Percentiles rank a stretch among this genome's conserved stretches.
These are phyloP conservation scores for Nigrograna mackinnonii DNA, from an alignment of 2,329 filamentous ascomycete species.

Conservation along the genomic window DNA sequence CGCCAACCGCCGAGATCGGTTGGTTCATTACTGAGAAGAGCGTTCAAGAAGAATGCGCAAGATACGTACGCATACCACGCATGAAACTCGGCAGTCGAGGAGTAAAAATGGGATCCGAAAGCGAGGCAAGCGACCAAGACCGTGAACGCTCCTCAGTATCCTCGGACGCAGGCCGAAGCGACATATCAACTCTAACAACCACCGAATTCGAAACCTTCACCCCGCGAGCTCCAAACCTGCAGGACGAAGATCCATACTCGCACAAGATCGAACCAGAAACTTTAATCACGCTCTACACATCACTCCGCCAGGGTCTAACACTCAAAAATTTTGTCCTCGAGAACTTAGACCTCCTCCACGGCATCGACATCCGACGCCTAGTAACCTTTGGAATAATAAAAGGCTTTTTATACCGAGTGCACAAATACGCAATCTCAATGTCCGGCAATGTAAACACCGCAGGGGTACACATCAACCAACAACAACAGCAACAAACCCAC, in stretches of 20 bases:
- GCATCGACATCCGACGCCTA: constrained; percentile 85
- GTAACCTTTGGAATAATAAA: constrained; percentile 97
- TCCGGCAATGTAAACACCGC: background rate
- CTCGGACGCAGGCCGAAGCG: constrained; percentile 23
- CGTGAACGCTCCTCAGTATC: constrained; percentile 24
- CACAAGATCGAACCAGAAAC: constrained; percentile 31
- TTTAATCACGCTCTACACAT: constrained; percentile 82
- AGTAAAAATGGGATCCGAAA: constrained; percentile 19
- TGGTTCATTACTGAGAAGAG: constrained; percentile 76
- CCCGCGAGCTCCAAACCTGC: constrained; percentile 9
- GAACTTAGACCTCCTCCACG: constrained; percentile 71
- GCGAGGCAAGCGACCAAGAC: constrained; percentile 9
- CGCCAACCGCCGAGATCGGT: constrained; percentile 76
- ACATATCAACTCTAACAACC: constrained; percentile 15
- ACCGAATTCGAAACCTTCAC: constrained; percentile 13
- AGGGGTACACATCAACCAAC: too few relatives aligned
- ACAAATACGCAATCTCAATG: constrained; percentile 78
- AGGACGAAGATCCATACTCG: constrained; percentile 17
- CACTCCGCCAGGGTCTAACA: constrained; percentile 80
- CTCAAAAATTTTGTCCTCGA: constrained; percentile 84
- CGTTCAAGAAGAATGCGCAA: constrained; percentile 83
- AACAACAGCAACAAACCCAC: constrained; percentile 18
- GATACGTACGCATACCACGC: constrained; percentile 67
- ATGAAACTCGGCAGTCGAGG: constrained; percentile 21
- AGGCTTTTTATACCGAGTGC: constrained; percentile 87